Evolutionary conservation across 306 rosid genomes (phyloP).

Genomic region (Phaseolus lunatus): DNA sequence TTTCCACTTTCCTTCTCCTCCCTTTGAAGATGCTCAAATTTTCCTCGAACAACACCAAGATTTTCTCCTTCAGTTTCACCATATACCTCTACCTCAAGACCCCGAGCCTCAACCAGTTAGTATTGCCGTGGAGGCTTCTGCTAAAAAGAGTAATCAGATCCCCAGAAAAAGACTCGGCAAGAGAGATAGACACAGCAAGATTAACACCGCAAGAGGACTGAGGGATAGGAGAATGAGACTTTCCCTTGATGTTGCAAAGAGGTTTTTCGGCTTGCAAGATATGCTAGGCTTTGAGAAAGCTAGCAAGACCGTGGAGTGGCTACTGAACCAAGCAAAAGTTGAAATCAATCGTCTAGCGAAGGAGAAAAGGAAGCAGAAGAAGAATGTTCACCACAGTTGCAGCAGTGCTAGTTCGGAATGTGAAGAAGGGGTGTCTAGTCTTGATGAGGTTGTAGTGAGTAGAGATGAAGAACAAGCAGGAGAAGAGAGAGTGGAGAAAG

Average conservation of each 20-base stretch:
- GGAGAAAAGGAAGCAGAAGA: neutral
- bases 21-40: conserved; percentile 13
- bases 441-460: conserved; percentile 16
- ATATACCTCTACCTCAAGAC: neutral
- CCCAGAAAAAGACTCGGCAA: neutral
- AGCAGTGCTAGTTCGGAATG: conserved; percentile 8
- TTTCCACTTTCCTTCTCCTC: conserved; percentile 20
- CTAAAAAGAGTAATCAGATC: neutral
- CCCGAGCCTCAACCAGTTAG: neutral
- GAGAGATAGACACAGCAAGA: conserved; percentile 37
- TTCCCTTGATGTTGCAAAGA: conserved; percentile 30
- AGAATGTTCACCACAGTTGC: neutral
- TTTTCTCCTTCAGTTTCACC: conserved; percentile 11
- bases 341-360: neutral
- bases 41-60: neutral
- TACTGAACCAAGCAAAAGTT: conserved; percentile 22
- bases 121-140: neutral
- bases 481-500: neutral
- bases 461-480: neutral
- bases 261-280: conserved; percentile 33
- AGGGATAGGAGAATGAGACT: conserved; percentile 43
- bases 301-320: conserved; percentile 30
- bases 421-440: conserved; percentile 31
- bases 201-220: conserved; percentile 16
- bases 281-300: conserved; percentile 32